Evolutionary conservation across 495 filamentous ascomycete species (phyloP).

Genomic region (Hypoxylon lienhwacheense): DNA sequence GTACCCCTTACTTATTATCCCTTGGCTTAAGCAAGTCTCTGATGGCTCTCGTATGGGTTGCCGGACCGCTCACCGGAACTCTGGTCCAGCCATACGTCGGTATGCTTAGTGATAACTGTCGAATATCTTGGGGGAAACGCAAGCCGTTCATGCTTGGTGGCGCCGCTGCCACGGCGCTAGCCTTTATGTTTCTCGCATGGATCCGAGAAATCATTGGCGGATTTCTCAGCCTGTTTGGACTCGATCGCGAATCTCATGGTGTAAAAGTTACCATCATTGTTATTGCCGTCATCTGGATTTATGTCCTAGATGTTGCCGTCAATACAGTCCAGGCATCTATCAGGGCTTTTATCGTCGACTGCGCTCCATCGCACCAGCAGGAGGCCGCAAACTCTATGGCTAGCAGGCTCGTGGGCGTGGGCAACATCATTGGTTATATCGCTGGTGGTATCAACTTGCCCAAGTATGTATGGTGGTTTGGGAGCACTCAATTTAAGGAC

Average conservation of each 20-base stretch:
- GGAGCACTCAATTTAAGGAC: constrained; percentile 84
- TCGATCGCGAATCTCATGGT: constrained; percentile 58
- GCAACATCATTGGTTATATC: constrained; percentile 84
- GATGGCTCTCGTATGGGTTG: constrained; percentile 94
- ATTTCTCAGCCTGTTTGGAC: constrained; percentile 71
- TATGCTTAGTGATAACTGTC: constrained; percentile 85
- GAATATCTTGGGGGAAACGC: constrained; percentile 76
- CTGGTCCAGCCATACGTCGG: constrained; percentile 94
- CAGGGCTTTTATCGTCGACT: constrained; percentile 88
- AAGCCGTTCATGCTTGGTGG: constrained; percentile 88
- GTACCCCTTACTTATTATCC: constrained; percentile 68
- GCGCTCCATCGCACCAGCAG: constrained; percentile 85
- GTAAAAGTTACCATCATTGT: constrained; percentile 65
- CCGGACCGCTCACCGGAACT: constrained; percentile 80
- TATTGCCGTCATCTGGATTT: constrained; percentile 78
- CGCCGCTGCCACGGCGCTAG: constrained; percentile 68
- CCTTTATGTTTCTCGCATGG: constrained; percentile 79
- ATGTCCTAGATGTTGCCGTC: constrained; percentile 85
- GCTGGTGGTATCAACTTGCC: constrained; percentile 80
- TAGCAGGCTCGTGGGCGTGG: constrained; percentile 74
- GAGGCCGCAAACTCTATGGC: constrained; percentile 87
- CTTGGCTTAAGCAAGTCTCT: constrained; percentile 89
- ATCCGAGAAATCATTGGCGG: constrained; percentile 74
- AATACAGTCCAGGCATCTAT: constrained; percentile 93
- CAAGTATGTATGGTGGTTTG: constrained; percentile 69